These are phyloP conservation scores for Podospora tetraspora DNA, from an alignment of 495 filamentous ascomycete genomes.

Conservation along the genomic window DNA sequence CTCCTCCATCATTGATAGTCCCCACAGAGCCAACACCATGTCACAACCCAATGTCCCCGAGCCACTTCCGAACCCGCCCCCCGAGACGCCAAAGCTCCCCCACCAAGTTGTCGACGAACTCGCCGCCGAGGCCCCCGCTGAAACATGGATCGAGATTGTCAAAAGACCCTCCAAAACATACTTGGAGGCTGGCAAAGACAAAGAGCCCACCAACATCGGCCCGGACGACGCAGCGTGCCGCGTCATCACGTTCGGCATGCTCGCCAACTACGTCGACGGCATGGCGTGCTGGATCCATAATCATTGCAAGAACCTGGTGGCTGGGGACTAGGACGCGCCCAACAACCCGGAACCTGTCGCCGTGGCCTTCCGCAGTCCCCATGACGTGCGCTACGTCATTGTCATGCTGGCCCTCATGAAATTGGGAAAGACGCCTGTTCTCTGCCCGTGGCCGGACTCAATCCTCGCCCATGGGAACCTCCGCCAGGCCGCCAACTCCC, in stretches of 20 bases:
- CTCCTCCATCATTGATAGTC: not conserved
- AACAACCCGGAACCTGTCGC: no score
- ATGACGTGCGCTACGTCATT: not conserved
- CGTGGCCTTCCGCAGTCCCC: not conserved
- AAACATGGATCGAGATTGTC: not conserved
- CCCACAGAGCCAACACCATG: not conserved
- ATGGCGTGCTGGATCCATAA: not conserved
- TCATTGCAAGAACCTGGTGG: not conserved
- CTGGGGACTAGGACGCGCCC: no score
- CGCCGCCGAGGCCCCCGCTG: not conserved
- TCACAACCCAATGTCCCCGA: not conserved
- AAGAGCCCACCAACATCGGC: no score
- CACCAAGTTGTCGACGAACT: not conserved
- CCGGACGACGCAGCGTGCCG: no score
- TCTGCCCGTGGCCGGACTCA: not conserved
- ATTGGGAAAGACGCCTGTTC: not conserved
- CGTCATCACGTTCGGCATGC: not conserved
- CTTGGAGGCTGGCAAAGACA: no score
- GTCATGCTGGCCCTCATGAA: not conserved
- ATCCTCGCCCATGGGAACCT: not conserved
- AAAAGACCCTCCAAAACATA: not conserved
- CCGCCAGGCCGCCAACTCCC: no score
- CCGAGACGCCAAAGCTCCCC: no score
- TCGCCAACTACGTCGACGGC: not conserved
- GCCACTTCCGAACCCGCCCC: not conserved